Evolutionary conservation across 768 basidiomycete species (phyloP).

Genomic region (Neoboletus magnificus): DNA sequence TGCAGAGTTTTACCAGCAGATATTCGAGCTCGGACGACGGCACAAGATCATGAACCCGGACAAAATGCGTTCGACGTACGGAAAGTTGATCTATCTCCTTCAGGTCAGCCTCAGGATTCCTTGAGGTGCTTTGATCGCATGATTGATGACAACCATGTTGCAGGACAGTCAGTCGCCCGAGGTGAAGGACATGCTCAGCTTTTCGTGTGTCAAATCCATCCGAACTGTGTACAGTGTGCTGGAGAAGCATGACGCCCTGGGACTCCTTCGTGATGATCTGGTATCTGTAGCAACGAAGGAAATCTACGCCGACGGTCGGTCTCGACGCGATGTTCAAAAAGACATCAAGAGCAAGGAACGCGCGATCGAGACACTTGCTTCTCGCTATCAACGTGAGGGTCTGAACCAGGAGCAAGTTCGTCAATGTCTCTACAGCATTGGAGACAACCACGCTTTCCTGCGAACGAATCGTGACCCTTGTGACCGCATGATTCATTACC

Average conservation of each 20-base stretch:
- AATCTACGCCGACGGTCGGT: slow-evolving; percentile 68
- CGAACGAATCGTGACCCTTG: slow-evolving; percentile 86
- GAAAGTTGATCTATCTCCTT: slow-evolving; percentile 79
- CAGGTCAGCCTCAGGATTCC: slow-evolving; percentile 47
- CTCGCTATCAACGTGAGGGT: slow-evolving; percentile 55
- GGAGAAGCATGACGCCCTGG: slow-evolving; percentile 60
- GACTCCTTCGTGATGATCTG: slow-evolving; percentile 73
- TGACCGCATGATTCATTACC: slow-evolving; percentile 74
- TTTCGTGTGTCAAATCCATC: slow-evolving; percentile 76
- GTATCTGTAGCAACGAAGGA: slow-evolving; percentile 77
- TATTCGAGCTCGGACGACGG: slow-evolving; percentile 80
- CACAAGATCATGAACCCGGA: slow-evolving; percentile 94
- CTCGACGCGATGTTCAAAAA: slow-evolving; percentile 74
- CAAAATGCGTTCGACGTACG: slow-evolving; percentile 87
- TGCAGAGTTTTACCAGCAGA: slow-evolving; percentile 71
- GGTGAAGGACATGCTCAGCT: slow-evolving; percentile 74
- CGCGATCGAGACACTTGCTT: slow-evolving; percentile 73
- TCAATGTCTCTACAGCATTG: slow-evolving; percentile 84
- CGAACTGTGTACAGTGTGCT: slow-evolving; percentile 69
- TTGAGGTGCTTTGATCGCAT: background rate
- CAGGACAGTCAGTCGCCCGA: slow-evolving; percentile 85
- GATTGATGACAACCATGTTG: background rate
- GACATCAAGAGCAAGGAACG: slow-evolving; percentile 84
- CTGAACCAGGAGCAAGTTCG: slow-evolving; percentile 65
- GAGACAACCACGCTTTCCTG: slow-evolving; percentile 87